A percentile compares a stretch with the other conserved stretches of the same genome.
phyloP scores from a whole-genome alignment of 129 eudicot genomes.

The Centaurea solstitialis region DNA sequence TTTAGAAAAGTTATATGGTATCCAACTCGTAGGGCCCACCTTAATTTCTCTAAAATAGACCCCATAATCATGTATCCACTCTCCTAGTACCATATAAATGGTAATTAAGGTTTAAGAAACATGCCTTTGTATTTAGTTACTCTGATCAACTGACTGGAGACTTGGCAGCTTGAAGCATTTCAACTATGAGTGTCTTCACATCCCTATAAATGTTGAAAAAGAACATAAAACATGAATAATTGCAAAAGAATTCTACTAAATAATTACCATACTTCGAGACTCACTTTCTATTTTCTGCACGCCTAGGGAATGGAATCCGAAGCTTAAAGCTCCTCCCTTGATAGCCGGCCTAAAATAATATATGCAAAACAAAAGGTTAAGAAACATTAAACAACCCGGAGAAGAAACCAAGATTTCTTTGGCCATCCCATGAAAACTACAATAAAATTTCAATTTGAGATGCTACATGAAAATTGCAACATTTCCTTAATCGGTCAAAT shows the following conservation, averaged over 20 bases:
- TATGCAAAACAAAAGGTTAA: neutral
- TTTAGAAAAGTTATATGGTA: too few species aligned
- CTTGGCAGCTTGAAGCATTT: slow-evolving; percentile 85
- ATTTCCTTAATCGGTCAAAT: neutral
- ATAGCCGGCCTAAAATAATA: slow-evolving; percentile 62
- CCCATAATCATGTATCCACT: neutral
- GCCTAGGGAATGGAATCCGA: slow-evolving; percentile 89
- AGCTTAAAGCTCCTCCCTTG: slow-evolving; percentile 82
- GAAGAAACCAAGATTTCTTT: neutral
- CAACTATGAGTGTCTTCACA: slow-evolving; percentile 83
- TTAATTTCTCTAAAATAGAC: neutral
- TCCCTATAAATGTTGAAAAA: slow-evolving; percentile 44
- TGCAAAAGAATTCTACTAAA: neutral
- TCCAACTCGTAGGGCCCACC: neutral
- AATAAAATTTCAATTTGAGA: too few species aligned
- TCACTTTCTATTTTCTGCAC: slow-evolving; percentile 82
- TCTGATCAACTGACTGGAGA: slow-evolving; percentile 32
- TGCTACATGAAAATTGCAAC: neutral
- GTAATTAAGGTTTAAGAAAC: slow-evolving; percentile 1
- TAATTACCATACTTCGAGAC: slow-evolving; percentile 18
- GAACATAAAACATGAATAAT: neutral
- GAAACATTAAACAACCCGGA: neutral
- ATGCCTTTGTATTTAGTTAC: neutral
- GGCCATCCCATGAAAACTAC: neutral
- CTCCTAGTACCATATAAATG: neutral